These are phyloP conservation scores for Lactarius trivialis DNA, from an alignment of 768 basidiomycete species.

Conservation along the genomic window DNA sequence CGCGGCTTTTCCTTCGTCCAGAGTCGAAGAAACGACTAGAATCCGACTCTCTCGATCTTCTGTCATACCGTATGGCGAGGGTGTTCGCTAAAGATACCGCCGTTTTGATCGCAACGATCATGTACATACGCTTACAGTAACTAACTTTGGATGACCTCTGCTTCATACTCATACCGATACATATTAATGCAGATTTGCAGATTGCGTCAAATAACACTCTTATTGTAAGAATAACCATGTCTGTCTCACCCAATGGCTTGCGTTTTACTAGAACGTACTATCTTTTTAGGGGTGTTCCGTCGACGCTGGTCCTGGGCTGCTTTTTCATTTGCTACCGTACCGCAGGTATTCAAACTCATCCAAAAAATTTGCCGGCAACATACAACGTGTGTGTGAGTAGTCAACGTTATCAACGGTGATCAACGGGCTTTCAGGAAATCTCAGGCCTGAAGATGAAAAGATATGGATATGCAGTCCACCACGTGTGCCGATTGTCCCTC, in stretches of 20 bases:
- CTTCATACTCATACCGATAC: not conserved
- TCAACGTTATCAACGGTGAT: not conserved
- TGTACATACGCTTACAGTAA: not conserved
- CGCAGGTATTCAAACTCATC: not conserved
- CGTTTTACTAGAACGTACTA: not conserved
- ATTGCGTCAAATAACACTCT: not conserved
- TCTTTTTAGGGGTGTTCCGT: not conserved
- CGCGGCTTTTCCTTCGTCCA: slow-evolving; percentile 24
- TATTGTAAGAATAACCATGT: not conserved
- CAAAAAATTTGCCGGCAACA: not conserved
- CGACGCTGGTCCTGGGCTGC: not conserved
- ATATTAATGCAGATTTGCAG: not conserved
- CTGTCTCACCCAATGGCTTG: not conserved
- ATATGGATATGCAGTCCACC: too few relatives aligned
- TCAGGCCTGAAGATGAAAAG: too few relatives aligned
- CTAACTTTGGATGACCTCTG: not conserved
- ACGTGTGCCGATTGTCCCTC: too few relatives aligned
- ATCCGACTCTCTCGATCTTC: slow-evolving; percentile 20
- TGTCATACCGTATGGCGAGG: slow-evolving; percentile 1
- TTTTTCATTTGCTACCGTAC: not conserved
- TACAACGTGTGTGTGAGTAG: not conserved
- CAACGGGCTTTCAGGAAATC: too few relatives aligned
- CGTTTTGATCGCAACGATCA: not conserved
- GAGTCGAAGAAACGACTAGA: slow-evolving; percentile 26
- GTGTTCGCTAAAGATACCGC: not conserved